Evolutionary conservation across 1,284 basidiomycete genomes (phyloP).

Genomic region (Ganoderma lucidum): DNA sequence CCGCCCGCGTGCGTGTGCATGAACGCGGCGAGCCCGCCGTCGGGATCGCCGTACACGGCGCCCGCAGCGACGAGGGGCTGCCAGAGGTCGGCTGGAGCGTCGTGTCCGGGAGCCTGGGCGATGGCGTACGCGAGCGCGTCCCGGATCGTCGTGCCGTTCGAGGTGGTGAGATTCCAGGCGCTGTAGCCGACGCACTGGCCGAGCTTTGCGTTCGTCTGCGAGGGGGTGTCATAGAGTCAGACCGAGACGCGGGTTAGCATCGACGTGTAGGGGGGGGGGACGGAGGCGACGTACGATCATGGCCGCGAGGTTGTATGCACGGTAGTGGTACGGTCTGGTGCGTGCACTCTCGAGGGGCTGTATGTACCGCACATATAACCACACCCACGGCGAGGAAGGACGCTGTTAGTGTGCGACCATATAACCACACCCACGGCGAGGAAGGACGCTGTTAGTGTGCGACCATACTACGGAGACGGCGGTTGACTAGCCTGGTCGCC

Average conservation of each 20-base stretch:
- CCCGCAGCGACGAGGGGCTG: conserved; percentile 57
- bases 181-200: conserved; percentile 51
- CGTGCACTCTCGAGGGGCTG: conserved; percentile 66
- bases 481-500: conserved; percentile 46
- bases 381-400: no score
- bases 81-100: conserved; percentile 33
- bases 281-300: conserved; percentile 61
- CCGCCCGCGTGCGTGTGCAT: conserved; percentile 46
- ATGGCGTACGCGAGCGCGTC: conserved; percentile 65
- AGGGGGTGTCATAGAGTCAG: background rate
- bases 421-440: no score
- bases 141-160: conserved; percentile 59
- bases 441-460: background rate
- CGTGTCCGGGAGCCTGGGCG: conserved; percentile 40
- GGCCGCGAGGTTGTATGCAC: conserved; percentile 70
- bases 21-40: conserved; percentile 56
- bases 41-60: conserved; percentile 60
- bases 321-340: conserved; percentile 70
- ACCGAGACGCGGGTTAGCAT: no score
- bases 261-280: background rate
- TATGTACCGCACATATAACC: conserved; percentile 22
- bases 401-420: background rate
- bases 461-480: background rate
- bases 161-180: conserved; percentile 58
- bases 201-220: conserved; percentile 63